phyloP scores from a whole-genome alignment of 83 land plant species.

The Diphasiastrum complanatum region DNA sequence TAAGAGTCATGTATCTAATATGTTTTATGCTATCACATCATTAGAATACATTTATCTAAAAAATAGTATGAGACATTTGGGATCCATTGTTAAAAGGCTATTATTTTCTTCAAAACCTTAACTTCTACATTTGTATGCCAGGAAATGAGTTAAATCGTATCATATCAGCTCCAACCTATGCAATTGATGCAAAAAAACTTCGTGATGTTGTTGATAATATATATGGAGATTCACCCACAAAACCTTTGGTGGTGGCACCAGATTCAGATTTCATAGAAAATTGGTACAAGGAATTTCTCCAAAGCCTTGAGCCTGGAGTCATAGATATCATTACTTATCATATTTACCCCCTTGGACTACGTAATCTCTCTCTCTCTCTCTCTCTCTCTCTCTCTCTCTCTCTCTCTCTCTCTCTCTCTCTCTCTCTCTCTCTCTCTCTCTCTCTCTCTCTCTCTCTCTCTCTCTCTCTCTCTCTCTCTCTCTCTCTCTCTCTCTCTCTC shows the following conservation, averaged over 20 bases:
- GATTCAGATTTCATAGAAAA: constrained; percentile 45
- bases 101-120: background rate
- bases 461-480: no score
- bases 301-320: constrained; percentile 18
- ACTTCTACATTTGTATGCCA: constrained; percentile 14
- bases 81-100: background rate
- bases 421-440: no score
- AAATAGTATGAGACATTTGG: background rate
- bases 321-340: constrained; percentile 48
- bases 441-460: no score
- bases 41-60: no score
- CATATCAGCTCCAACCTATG: constrained; percentile 34
- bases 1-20: no score
- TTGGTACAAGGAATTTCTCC: constrained; percentile 43
- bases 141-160: constrained; percentile 62
- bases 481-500: no score
- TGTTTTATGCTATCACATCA: no score
- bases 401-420: no score
- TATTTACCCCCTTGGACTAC: constrained; percentile 64
- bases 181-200: constrained; percentile 32
- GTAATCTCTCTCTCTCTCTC: no score
- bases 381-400: no score
- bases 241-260: constrained; percentile 48
- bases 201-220: constrained; percentile 26
- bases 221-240: constrained; percentile 22